Conservation (phyloP, 1,284 basidiomycete genomes). For the Thelephora terrestris region DNA sequence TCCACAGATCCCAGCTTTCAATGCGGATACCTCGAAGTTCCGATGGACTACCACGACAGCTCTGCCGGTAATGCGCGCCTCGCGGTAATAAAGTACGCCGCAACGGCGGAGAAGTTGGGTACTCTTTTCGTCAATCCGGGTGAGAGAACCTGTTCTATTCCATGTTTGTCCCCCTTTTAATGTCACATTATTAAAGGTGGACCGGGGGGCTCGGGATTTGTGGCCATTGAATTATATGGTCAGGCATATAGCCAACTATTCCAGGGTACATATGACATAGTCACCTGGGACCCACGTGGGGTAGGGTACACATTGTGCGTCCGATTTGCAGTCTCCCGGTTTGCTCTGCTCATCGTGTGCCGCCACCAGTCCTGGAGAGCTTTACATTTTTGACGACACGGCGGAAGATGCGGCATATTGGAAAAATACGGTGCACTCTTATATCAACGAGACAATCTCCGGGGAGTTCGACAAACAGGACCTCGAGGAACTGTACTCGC, state of each 20-base stretch:
- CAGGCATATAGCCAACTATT: too few species aligned
- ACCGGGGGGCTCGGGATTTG: too few species aligned
- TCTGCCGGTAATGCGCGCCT: conserved; percentile 2
- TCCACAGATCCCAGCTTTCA: too few species aligned
- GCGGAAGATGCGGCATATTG: conserved; percentile 6
- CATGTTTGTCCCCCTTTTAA: too few species aligned
- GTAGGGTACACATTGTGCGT: conserved; percentile 8
- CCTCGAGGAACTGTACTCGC: conserved; percentile 3
- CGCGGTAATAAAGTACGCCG: conserved; percentile 4
- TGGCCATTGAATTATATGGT: too few species aligned
- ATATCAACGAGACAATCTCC: conserved; percentile 1
- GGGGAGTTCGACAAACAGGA: background rate
- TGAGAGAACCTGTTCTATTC: too few species aligned
- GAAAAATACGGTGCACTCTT: conserved; percentile 4
- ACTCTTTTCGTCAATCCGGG: too few species aligned
- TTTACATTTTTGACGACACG: conserved; percentile 5
- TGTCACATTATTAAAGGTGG: too few species aligned
- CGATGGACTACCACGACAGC: conserved; percentile 8
- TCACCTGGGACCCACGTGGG: conserved; percentile 10
- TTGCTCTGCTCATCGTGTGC: conserved; percentile 1
- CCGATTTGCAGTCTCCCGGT: background rate
- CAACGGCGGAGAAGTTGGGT: background rate
- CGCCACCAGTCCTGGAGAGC: conserved; percentile 4
- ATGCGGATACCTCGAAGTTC: conserved; percentile 11
- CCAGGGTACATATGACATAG: conserved; percentile 5